These are phyloP conservation scores for Boletus huronensis DNA, from an alignment of 768 basidiomycete genomes.

Conservation along the genomic window DNA sequence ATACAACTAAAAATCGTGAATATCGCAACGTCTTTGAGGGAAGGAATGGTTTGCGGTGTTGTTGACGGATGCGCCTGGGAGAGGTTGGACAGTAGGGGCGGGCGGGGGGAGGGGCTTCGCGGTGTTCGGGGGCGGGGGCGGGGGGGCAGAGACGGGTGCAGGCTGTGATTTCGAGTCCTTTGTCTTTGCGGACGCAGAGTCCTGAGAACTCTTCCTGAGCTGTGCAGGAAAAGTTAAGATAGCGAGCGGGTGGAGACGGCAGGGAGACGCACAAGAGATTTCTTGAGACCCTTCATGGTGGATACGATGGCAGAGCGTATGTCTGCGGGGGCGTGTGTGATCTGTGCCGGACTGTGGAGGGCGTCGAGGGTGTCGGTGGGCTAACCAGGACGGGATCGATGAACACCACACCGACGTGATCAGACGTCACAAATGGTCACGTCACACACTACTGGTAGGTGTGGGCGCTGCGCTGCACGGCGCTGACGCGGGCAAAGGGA, in stretches of 20 bases:
- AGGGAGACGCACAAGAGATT: slow-evolving; percentile 59
- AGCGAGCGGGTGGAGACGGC: slow-evolving; percentile 14
- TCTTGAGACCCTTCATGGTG: slow-evolving; percentile 81
- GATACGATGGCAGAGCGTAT: slow-evolving; percentile 11
- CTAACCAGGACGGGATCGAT: slow-evolving; percentile 39
- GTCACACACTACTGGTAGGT: slow-evolving; percentile 20
- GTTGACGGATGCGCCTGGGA: slow-evolving; percentile 35
- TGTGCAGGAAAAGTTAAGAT: slow-evolving; percentile 32
- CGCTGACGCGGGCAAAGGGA: neutral
- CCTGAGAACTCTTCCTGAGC: slow-evolving; percentile 70
- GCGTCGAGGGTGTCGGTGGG: slow-evolving; percentile 14
- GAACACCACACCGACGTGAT: slow-evolving; percentile 35
- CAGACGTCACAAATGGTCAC: slow-evolving; percentile 27
- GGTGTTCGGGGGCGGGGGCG: slow-evolving; percentile 62
- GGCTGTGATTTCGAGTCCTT: slow-evolving; percentile 55
- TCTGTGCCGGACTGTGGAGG: slow-evolving; percentile 7
- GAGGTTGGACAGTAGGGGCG: slow-evolving; percentile 36
- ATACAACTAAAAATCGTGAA: too few species aligned
- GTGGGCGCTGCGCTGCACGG: slow-evolving; percentile 3
- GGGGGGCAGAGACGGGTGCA: slow-evolving; percentile 41
- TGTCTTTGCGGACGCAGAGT: slow-evolving; percentile 62
- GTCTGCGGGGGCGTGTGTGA: slow-evolving; percentile 8
- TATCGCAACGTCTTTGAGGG: too few species aligned
- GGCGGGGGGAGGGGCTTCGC: slow-evolving; percentile 62
- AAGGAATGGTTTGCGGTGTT: slow-evolving; percentile 39